Percentiles rank a stretch among this genome's conserved stretches.
Evolutionary conservation across 805 yeast genomes (phyloP).

Genomic region (Pichia occidentalis): DNA sequence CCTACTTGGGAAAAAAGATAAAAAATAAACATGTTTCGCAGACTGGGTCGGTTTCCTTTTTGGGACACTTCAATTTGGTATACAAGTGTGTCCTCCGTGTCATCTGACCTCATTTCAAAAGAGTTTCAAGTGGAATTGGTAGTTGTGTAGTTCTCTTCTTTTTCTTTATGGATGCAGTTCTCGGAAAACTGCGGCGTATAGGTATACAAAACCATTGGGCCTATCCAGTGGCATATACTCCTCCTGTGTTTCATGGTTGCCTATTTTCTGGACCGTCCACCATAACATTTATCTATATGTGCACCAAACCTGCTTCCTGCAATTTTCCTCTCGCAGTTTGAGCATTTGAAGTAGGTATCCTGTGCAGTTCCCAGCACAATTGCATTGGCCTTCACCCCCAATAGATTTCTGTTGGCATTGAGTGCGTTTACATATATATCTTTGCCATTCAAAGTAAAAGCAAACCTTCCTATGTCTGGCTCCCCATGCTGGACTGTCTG

Average conservation of each 20-base stretch:
- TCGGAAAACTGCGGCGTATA: too few relatives aligned
- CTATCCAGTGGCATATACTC: too few relatives aligned
- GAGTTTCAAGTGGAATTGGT: too few relatives aligned
- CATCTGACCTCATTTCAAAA: too few relatives aligned
- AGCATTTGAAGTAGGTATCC: constrained; percentile 61
- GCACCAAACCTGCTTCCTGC: constrained; percentile 92
- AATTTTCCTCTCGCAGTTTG: constrained; percentile 75
- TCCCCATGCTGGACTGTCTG: constrained; percentile 11
- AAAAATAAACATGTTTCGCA: constrained; percentile 9
- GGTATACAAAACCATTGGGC: too few relatives aligned
- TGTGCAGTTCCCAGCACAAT: constrained; percentile 17
- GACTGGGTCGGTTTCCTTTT: constrained; percentile 4
- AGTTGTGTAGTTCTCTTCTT: too few relatives aligned
- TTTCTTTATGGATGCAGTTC: too few relatives aligned
- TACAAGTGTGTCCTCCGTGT: too few relatives aligned
- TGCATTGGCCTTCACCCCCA: constrained; percentile 12
- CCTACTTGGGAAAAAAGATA: too few relatives aligned
- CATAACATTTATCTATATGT: constrained; percentile 84
- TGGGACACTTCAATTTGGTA: constrained; percentile 9
- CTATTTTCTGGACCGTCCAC: constrained; percentile 53
- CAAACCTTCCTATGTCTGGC: constrained; percentile 28
- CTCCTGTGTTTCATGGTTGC: constrained; percentile 1
- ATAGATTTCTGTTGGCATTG: constrained; percentile 8
- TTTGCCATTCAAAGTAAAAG: constrained; percentile 25
- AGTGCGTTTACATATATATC: constrained; percentile 26